Evolutionary conservation across 1,284 basidiomycete species (phyloP).

Genomic region (Cutaneotrichosporon mucoides): DNA sequence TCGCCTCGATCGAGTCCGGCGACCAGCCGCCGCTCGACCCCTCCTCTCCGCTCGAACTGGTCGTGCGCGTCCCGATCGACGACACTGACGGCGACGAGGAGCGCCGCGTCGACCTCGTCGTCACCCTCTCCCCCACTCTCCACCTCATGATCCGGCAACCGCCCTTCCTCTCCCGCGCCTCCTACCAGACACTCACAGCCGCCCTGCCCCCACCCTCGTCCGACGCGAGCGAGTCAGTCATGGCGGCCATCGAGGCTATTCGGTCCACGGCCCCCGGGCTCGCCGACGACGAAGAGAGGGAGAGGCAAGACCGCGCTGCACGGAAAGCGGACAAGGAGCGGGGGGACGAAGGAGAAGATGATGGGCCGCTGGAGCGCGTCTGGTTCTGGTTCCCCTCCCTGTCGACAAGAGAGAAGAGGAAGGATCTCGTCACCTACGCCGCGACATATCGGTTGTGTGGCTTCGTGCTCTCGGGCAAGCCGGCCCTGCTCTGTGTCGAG

Average conservation of each 20-base stretch:
- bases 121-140: neutral
- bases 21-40: neutral
- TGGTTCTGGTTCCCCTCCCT: conserved; percentile 51
- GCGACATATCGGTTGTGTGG: conserved; percentile 45
- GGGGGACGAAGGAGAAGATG: conserved; percentile 1
- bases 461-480: conserved; percentile 51
- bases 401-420: conserved; percentile 46
- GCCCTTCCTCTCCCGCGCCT: conserved; percentile 18
- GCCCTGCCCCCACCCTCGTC: conserved; percentile 1
- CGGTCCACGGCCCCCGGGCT: neutral
- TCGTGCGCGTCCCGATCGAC: conserved; percentile 12
- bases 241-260: conserved; percentile 27
- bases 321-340: neutral
- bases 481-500: conserved; percentile 50
- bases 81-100: conserved; percentile 3
- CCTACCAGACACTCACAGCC: conserved; percentile 15
- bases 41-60: conserved; percentile 1
- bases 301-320: too few relatives aligned
- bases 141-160: conserved; percentile 25
- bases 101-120: conserved; percentile 1
- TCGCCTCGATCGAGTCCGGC: conserved; percentile 6
- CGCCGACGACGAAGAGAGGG: neutral
- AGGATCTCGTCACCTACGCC: conserved; percentile 49
- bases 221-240: conserved; percentile 27
- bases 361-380: conserved; percentile 31